Evolutionary conservation across 129 eudicot species (phyloP).

Genomic region (Oenanthe sinensis): DNA sequence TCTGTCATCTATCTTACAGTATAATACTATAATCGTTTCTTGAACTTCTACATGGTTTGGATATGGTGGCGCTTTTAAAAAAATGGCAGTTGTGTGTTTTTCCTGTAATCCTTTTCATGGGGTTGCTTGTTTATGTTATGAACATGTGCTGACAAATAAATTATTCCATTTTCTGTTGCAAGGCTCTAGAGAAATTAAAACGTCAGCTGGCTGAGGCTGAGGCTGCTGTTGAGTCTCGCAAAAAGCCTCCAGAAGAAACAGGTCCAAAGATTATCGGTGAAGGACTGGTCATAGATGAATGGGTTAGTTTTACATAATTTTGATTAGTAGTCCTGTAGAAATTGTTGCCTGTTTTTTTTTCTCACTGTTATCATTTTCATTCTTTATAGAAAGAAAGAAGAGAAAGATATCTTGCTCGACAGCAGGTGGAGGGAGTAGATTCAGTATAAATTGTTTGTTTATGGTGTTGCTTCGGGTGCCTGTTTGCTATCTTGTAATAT

Average conservation of each 20-base stretch:
- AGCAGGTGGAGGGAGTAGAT: constrained; percentile 81
- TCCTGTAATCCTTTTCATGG: background rate
- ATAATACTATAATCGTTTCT: background rate
- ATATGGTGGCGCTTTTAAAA: background rate
- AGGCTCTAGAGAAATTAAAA: constrained; percentile 78
- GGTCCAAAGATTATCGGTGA: constrained; percentile 74
- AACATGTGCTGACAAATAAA: constrained; percentile 3
- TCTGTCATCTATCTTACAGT: background rate
- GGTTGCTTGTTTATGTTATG: background rate
- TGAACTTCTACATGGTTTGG: background rate
- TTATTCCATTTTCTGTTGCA: constrained; percentile 4
- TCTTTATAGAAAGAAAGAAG: constrained; percentile 83
- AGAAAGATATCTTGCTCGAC: constrained; percentile 84
- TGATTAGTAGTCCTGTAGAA: background rate
- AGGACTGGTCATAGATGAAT: constrained; percentile 94
- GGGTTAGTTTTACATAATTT: constrained; percentile 43
- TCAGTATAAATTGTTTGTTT: constrained; percentile 36
- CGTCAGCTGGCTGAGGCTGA: constrained; percentile 86
- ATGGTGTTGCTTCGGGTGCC: constrained; percentile 6
- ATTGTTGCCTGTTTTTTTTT: background rate
- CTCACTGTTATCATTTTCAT: background rate
- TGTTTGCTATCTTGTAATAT: constrained; percentile 4
- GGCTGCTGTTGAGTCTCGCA: constrained; percentile 69
- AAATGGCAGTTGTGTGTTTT: background rate
- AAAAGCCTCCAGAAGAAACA: constrained; percentile 74